Evolutionary conservation across 116 monocot species (phyloP).

Genomic region (Papilionanthe hybrid): DNA sequence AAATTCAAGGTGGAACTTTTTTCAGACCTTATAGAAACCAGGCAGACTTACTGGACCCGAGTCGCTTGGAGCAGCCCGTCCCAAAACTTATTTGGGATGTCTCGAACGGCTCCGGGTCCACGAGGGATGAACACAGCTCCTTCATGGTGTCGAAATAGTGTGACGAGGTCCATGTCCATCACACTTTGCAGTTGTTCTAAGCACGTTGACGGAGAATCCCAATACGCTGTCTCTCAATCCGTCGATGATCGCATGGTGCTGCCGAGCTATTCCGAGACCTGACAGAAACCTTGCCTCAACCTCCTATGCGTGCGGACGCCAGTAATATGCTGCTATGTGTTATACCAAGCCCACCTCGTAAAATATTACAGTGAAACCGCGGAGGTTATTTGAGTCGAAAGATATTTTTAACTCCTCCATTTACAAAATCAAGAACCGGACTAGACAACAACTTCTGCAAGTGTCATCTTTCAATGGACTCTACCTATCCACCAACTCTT

Average conservation of each 20-base stretch:
- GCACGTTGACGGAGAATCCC: conserved; percentile 22
- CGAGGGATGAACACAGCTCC: conserved; percentile 33
- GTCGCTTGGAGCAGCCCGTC: conserved; percentile 25
- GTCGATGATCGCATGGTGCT: conserved; percentile 35
- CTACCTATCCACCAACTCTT: too few relatives aligned
- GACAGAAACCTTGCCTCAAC: conserved; percentile 37
- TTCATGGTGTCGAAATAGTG: conserved; percentile 35
- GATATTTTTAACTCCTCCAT: too few relatives aligned
- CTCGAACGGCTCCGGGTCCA: conserved; percentile 23
- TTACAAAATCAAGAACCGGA: too few relatives aligned
- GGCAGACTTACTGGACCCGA: neutral
- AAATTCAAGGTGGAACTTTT: too few relatives aligned
- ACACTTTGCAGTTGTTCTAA: conserved; percentile 25
- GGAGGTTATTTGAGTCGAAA: too few relatives aligned
- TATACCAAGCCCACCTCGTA: too few relatives aligned
- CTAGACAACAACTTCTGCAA: too few relatives aligned
- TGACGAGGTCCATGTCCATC: conserved; percentile 30
- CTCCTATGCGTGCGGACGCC: too few relatives aligned
- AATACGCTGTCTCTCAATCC: conserved; percentile 23
- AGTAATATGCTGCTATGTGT: too few relatives aligned
- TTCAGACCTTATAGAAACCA: too few relatives aligned
- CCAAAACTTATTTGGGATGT: conserved; percentile 22
- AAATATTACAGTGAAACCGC: too few relatives aligned
- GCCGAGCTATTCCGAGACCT: conserved; percentile 32
- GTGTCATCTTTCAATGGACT: too few relatives aligned